These are phyloP conservation scores for Fusarium sp. DNA, from an alignment of 2,329 filamentous ascomycete genomes.

Conservation along the genomic window DNA sequence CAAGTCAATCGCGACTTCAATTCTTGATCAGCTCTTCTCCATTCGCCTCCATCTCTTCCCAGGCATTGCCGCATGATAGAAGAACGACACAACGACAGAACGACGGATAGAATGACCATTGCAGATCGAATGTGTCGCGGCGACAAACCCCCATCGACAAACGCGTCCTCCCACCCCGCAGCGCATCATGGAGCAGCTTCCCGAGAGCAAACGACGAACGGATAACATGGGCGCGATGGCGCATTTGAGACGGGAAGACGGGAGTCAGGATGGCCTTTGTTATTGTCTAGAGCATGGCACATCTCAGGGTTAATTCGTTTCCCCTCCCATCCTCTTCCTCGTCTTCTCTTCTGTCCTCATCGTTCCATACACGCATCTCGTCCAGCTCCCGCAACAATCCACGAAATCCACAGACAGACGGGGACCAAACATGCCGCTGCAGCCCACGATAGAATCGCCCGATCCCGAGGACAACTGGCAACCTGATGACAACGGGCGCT, in stretches of 20 bases:
- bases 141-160: not conserved
- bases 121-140: not conserved
- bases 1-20: not conserved
- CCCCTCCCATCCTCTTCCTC: not conserved
- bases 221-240: not conserved
- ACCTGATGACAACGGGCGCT: not conserved
- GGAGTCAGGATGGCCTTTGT: not conserved
- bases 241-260: not conserved
- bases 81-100: not conserved
- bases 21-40: not conserved
- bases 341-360: not conserved
- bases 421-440: not conserved
- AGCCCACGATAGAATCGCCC: not conserved
- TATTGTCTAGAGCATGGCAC: not conserved
- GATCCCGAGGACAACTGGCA: no score
- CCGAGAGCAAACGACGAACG: not conserved
- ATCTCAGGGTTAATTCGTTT: not conserved
- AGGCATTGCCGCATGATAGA: no score
- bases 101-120: not conserved
- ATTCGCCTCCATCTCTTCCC: not conserved
- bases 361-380: not conserved
- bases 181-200: not conserved
- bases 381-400: no score
- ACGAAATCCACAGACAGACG: no score
- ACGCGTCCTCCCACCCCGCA: not conserved